Base-by-base conservation (phyloP, 441 rosid genomes). In the Adansonia grandidieri region DNA sequence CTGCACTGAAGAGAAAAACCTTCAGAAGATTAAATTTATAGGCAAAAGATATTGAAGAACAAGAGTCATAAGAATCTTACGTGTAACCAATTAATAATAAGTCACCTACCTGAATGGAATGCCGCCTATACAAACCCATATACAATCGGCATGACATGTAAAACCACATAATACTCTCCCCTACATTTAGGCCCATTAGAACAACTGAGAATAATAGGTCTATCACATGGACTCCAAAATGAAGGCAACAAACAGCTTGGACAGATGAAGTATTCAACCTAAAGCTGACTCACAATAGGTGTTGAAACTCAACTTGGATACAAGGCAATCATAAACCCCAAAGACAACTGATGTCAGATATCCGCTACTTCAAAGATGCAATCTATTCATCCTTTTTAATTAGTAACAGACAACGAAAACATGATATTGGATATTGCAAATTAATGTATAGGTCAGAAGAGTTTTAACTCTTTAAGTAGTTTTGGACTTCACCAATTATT, bases 1-100 rank as follows among this genome's bases (percentile, higher is more conserved):
- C 48, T 44, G 4, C 50, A 9, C 13, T n/a, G 50, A 72, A 54
- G 75, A 54, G 37, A 72, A 54, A 72, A 61, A 70, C 22, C 13
- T 44, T 44, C 3, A 71, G 51, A 28, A 24, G 24, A 71, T 51
- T 51, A 51, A 51, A 51, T 14, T 14, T 51, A 37, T 14, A 71
- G 60, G 61, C 10, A 14, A 51, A 71, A 51, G 24, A 15, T 51
- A 20, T 14, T 51, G 45, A 28, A 24, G 74, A 51, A 50, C 28
- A 45, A 51, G 45, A 24, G 7, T 8, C 44, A 51, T 51, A 71
- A 28, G 22, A 22, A 71, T 15, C 44, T 8, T 24, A 28, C 61
- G 15, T 0, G 20, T 51, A 50, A 71, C 74, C 40, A n/a, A 71
- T 24, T 71, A 71, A 51, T 14, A 70, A 50, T 15, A 24, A 24